Evolutionary conservation across 768 basidiomycete species (phyloP).

Genomic region (Mrakia blollopis): DNA sequence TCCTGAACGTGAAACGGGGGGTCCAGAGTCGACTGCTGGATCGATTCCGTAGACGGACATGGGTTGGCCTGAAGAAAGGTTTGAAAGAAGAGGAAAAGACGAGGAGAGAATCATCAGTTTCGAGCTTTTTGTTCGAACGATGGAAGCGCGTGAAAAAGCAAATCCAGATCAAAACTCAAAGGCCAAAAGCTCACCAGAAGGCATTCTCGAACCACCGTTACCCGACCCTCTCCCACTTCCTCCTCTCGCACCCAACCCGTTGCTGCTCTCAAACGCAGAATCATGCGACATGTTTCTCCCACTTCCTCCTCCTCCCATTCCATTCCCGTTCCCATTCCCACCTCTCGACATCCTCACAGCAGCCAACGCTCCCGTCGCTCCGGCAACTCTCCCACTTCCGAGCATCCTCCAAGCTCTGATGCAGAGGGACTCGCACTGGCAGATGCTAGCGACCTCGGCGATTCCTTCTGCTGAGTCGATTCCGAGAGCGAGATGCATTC

Average conservation of each 20-base stretch:
- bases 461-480: constrained; percentile 18
- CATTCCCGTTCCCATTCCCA: neutral
- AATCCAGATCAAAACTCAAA: neutral
- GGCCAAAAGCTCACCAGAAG: neutral
- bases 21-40: too few relatives aligned
- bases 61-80: neutral
- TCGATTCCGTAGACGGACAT: too few relatives aligned
- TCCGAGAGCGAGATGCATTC: constrained; percentile 59
- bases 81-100: too few relatives aligned
- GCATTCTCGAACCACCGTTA: neutral
- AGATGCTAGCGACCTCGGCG: constrained; percentile 20
- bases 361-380: neutral
- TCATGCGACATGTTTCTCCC: neutral
- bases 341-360: neutral
- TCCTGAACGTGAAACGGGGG: neutral
- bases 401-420: constrained; percentile 9
- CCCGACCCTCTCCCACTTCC: neutral
- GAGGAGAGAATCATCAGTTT: too few relatives aligned
- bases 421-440: constrained; percentile 6
- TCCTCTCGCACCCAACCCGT: neutral
- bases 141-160: too few relatives aligned
- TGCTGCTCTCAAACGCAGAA: neutral
- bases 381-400: neutral
- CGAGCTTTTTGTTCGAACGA: too few relatives aligned
- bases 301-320: neutral